These are phyloP conservation scores for Capsaspora owczarzaki DNA, from an alignment of 78 protist species.

Conservation along the genomic window DNA sequence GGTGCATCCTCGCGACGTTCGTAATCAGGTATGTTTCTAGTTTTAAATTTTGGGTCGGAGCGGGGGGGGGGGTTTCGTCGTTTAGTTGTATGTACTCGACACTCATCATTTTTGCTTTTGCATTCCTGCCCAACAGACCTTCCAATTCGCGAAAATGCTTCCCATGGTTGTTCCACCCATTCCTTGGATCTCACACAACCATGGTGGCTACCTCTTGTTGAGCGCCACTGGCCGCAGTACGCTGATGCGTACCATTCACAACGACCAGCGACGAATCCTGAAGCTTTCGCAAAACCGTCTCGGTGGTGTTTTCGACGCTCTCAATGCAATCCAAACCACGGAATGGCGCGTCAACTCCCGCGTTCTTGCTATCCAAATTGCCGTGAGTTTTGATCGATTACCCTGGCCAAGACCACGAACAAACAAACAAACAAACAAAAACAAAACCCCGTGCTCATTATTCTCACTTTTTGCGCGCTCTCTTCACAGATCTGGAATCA, in stretches of 20 bases:
- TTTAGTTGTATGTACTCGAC: no score
- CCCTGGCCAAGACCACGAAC: not conserved
- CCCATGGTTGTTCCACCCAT: constrained; percentile 23
- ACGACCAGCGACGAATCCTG: not conserved
- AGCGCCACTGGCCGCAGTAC: not conserved
- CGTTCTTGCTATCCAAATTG: constrained; percentile 7
- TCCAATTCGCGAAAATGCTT: not conserved
- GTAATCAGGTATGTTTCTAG: no score
- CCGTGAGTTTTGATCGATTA: not conserved
- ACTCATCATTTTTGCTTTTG: no score
- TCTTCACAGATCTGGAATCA: not conserved
- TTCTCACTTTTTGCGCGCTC: not conserved
- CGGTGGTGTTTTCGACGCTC: constrained; percentile 17
- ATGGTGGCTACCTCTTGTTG: not conserved
- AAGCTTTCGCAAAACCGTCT: not conserved
- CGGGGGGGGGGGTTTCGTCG: no score
- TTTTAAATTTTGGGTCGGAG: no score
- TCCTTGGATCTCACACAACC: not conserved
- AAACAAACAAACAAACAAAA: not conserved
- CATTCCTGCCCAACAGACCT: no score
- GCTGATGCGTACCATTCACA: no score
- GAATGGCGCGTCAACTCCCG: constrained; percentile 64
- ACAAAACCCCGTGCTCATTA: not conserved
- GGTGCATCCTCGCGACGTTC: no score
- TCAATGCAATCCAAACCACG: constrained; percentile 41